Evolutionary conservation across 257 asterid genomes (phyloP).

Genomic region (Misopates orontium): DNA sequence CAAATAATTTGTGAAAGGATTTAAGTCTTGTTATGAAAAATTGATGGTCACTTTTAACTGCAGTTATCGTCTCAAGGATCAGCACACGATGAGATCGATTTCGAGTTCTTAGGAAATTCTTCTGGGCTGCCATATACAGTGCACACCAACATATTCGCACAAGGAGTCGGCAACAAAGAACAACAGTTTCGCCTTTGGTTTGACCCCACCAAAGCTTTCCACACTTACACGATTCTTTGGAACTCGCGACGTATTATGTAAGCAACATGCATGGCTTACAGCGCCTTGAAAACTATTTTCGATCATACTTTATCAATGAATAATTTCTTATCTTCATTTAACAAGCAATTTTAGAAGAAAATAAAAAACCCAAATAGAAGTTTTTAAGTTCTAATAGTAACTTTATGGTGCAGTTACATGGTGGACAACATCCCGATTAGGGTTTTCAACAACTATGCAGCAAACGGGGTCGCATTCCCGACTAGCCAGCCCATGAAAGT

Average conservation of each 20-base stretch:
- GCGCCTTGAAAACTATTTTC: no score
- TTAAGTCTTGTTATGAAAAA: no score
- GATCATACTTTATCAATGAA: no score
- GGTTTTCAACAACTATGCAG: conserved; percentile 52
- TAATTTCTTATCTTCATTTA: no score
- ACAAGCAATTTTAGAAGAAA: no score
- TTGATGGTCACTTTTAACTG: not conserved
- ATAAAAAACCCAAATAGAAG: no score
- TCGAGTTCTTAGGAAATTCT: conserved; percentile 60
- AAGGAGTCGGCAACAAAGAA: conserved; percentile 53
- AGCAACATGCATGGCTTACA: not conserved
- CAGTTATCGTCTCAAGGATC: conserved; percentile 54
- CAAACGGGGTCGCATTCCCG: conserved; percentile 51
- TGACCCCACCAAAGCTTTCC: conserved; percentile 56
- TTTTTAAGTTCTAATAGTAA: no score
- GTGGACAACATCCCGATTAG: conserved; percentile 62
- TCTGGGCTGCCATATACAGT: conserved; percentile 58
- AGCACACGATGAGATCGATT: conserved; percentile 63
- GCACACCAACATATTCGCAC: conserved; percentile 50
- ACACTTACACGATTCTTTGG: conserved; percentile 65
- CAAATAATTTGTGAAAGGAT: no score
- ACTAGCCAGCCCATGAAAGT: conserved; percentile 53
- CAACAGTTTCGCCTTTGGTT: conserved; percentile 75
- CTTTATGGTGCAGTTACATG: conserved; percentile 48
- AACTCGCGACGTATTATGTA: conserved; percentile 55